phyloP scores from a whole-genome alignment of 768 basidiomycete species.

The Coprinopsis sp. region DNA sequence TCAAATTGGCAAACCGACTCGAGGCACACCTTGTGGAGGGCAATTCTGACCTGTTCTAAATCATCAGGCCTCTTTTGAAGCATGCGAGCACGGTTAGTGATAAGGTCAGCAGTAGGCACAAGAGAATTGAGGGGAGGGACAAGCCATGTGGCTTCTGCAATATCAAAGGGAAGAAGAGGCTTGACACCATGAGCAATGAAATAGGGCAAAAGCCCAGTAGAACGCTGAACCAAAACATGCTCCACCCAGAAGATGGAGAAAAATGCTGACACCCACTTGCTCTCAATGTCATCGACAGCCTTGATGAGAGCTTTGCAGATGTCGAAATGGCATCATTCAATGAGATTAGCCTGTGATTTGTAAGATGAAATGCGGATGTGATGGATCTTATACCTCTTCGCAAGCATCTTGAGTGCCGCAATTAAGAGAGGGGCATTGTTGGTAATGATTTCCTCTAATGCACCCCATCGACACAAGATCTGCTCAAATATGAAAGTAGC shows the following conservation, averaged over 20 bases:
- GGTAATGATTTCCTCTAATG: conserved; percentile 27
- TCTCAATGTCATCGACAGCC: conserved; percentile 21
- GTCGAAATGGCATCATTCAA: conserved; percentile 9
- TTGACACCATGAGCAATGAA: conserved; percentile 1
- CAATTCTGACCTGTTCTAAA: conserved; percentile 4
- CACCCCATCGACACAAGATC: conserved; percentile 24
- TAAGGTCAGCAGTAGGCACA: conserved; percentile 9
- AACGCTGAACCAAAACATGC: background rate
- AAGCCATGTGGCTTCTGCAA: conserved; percentile 15
- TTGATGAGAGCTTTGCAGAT: conserved; percentile 29
- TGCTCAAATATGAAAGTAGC: conserved; percentile 22
- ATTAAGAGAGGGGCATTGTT: conserved; percentile 29
- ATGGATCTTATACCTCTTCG: conserved; percentile 22
- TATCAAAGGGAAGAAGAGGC: conserved; percentile 14
- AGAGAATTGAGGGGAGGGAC: background rate
- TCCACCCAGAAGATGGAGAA: background rate
- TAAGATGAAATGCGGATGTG: conserved; percentile 38
- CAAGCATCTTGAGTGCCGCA: conserved; percentile 14
- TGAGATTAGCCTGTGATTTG: conserved; percentile 35
- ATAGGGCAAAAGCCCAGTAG: background rate
- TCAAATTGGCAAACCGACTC: background rate
- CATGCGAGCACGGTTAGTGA: conserved; percentile 13
- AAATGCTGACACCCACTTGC: conserved; percentile 24
- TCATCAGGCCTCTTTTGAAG: conserved; percentile 12
- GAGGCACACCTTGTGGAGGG: conserved; percentile 7